Evolutionary conservation across 192 early-diverging fungal genomes (phyloP), one percentile per base, ranked within the genome.

Genomic region (Chytriomyces sp.): DNA sequence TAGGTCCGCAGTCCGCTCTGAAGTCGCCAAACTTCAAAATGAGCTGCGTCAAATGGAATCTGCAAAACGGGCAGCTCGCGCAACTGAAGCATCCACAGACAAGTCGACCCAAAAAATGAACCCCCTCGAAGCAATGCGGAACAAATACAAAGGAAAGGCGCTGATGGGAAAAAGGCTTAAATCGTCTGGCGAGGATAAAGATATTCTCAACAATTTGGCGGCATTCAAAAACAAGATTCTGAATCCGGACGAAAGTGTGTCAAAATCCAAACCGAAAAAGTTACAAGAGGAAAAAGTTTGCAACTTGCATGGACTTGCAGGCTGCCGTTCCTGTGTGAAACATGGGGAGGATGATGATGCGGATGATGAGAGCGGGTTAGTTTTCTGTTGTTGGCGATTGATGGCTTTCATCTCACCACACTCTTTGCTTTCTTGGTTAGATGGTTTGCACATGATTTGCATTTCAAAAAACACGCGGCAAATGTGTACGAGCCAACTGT

Each of bases 381-480:
- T 71, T 16, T 4, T 1, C 18, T 0, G 7, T 71, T 1, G 20
- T 23, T 16, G 46, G 45, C 45, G 8, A n/a, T 11, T 35, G 35
- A 35, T 35, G 35, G 2, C 35, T 35, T 4, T 4, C 35, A 35
- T 35, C 35, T 35, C 35, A 35, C 4, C 35, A 35, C 35, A 0
- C 2, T 35, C 3, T 35, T 35, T 35, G 2, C 35, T 4, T 4
- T 35, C 5, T 67, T 49, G 10, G 48, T 26, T 44, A 77, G 76
- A 7, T 98, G 96, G 96, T 88, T 96, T 78, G 80, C 85, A 10
- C 92, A 94, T 68, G 87, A 86, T 16, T 85, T 97, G 6, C 84
- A 89, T 5, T 96, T 95, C 82, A 85, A 84, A 76, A 93, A 92
- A 71, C 91, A 94, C 9, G 75, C 75, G 18, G 84, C 84, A 8